Conservation (phyloP, 257 asterid genomes). For the Scutellaria minor region DNA sequence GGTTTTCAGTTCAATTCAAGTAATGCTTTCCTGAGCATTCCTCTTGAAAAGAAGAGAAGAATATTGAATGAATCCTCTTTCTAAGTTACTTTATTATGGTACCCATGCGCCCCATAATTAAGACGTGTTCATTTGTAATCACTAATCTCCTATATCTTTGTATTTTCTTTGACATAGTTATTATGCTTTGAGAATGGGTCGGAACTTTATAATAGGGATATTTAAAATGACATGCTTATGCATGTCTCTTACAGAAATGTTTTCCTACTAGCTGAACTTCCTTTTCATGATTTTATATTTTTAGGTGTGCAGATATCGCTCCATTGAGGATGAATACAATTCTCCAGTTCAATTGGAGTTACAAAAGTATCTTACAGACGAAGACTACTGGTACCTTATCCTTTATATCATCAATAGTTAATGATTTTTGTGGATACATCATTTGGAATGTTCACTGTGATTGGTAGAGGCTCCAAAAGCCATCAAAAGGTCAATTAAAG, state of each 20-base stretch:
- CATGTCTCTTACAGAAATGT: slow-evolving; percentile 1
- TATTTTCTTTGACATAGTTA: not conserved
- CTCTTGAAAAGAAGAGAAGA: not conserved
- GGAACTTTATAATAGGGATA: not conserved
- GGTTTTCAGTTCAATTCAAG: not conserved
- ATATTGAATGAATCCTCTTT: not conserved
- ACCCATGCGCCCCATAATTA: not conserved
- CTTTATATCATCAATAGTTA: not conserved
- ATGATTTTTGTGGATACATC: slow-evolving; percentile 1
- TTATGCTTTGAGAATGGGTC: not conserved
- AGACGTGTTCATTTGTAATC: not conserved
- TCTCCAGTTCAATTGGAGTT: slow-evolving; percentile 75
- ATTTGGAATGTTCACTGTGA: slow-evolving; percentile 4
- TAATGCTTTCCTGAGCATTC: slow-evolving; percentile 9
- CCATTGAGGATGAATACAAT: slow-evolving; percentile 84
- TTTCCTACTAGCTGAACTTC: slow-evolving; percentile 31
- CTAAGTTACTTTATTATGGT: not conserved
- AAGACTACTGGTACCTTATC: slow-evolving; percentile 74
- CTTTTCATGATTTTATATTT: slow-evolving; percentile 18
- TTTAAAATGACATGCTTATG: slow-evolving; percentile 12
- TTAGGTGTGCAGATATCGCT: slow-evolving; percentile 90
- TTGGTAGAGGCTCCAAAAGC: slow-evolving; percentile 10
- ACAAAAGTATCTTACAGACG: slow-evolving; percentile 82
- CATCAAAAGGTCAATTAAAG: slow-evolving; percentile 1
- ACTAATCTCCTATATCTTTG: slow-evolving; percentile 10